Evolutionary conservation across 106 monocot genomes (phyloP), one percentile per base, ranked within the genome.

Genomic region (Allium sativum): DNA sequence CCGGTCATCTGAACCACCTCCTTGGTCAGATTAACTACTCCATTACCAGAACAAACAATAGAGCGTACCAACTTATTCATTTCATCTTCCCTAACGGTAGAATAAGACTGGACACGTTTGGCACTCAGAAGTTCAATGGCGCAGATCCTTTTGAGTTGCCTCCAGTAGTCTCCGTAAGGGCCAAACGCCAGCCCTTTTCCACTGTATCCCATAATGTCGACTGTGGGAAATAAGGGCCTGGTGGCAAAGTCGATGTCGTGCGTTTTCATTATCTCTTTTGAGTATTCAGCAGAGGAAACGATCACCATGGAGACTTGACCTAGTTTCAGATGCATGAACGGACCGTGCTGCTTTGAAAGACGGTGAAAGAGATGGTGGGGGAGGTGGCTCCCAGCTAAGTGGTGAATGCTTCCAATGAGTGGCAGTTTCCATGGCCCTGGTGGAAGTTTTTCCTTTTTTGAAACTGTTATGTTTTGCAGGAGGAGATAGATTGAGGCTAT

Each of bases 351-450:
- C 1, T 22, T 4, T 18, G 84, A 54, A 59, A 85, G 74, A 12
- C 17, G 22, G 6, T 12, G 52, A 55, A 85, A 63, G 4, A 70
- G 40, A 18, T 55, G 73, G 68, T 81, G 81, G 10, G 77, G 74
- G 13, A 71, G 64, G 43, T 42, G n/a, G 20, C 58, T 57, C 8
- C n/a, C 8, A 3, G 19, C 18, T 1, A 84, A 14, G 19, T 71
- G 74, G 61, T 85, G 84, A 71, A 85, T 77, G 64, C 74, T 77
- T 15, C 84, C 84, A 11, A 85, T 68, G 62, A 85, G 21, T 10
- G 81, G 84, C 9, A 85, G 70, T 8, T 48, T 46, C 1, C 44
- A n/a, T 16, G 80, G 84, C 10, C 61, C 54, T 12, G 84, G 84
- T 12, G 79, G 77, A 12, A 70, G 52, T 7, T 57, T 57, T 55